Percentiles rank a stretch among this genome's conserved stretches.
phyloP scores from a whole-genome alignment of 768 basidiomycete species.

The Boletus reticulatus region DNA sequence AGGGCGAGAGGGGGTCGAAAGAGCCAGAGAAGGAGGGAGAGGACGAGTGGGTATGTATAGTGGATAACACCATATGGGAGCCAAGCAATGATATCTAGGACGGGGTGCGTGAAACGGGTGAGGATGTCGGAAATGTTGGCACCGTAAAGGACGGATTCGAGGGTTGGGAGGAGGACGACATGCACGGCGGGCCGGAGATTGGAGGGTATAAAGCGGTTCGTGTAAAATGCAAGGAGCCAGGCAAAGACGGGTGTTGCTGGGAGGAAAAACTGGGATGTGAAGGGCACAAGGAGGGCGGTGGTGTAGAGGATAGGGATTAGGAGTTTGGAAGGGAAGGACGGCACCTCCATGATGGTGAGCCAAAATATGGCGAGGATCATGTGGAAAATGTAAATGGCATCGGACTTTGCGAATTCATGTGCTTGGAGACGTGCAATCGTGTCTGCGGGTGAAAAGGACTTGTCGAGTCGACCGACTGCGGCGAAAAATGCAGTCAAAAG shows the following conservation, averaged over 20 bases:
- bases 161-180: constrained; percentile 89
- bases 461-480: constrained; percentile 69
- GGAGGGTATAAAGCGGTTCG: constrained; percentile 81
- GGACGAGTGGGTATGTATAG: constrained; percentile 82
- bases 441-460: constrained; percentile 67
- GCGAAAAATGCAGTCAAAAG: constrained; percentile 50
- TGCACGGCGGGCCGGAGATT: constrained; percentile 78
- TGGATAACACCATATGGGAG: constrained; percentile 95
- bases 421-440: constrained; percentile 58
- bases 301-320: constrained; percentile 71
- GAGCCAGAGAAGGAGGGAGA: constrained; percentile 85
- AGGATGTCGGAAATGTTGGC: constrained; percentile 98
- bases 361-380: constrained; percentile 63
- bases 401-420: constrained; percentile 54
- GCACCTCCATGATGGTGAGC: constrained; percentile 68
- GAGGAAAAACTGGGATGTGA: constrained; percentile 88
- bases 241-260: constrained; percentile 85
- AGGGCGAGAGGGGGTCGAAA: constrained; percentile 81
- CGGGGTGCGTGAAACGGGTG: constrained; percentile 88
- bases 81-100: constrained; percentile 94
- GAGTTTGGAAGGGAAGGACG: constrained; percentile 72
- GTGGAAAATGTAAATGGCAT: constrained; percentile 66
- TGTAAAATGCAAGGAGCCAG: constrained; percentile 86
- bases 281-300: constrained; percentile 70
- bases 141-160: constrained; percentile 93